Evolutionary conservation across 2,329 filamentous ascomycete genomes (phyloP), one percentile per base, ranked within the genome.

Genomic region (Colletotrichum horii): DNA sequence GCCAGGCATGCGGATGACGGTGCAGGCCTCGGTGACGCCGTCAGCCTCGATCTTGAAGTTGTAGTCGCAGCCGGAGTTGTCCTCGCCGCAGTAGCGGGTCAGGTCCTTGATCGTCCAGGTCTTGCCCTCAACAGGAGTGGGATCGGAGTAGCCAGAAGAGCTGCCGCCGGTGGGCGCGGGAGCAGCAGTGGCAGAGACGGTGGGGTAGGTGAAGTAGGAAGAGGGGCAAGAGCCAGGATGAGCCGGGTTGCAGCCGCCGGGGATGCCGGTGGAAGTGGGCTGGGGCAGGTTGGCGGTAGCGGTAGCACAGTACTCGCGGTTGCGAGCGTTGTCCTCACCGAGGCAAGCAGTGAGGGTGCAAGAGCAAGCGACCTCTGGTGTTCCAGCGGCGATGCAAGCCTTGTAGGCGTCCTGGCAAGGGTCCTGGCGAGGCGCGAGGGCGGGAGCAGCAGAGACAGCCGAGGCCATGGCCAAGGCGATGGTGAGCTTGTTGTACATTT

Each of bases 271-370:
- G 14, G 56, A 28, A 14, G 75, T 75, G 8, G 75, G 72, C 75
- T 66, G 24, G 26, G 72, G 48, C 38, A 75, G 68, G 72, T 65
- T 61, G 14, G 67, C 67, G 1, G 72, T 77, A 4, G 72, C 72
- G 19, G 14, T 69, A 69, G 72, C 67, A 9, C 75, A 77, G 64
- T 26, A 76, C 19, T 72, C 72, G 60, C 75, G 68, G 65, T 48
- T 56, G 36, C 75, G 75, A n/a, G 64, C 75, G 73, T 66, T 75
- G 52, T 77, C 75, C 38, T 77, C 73, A 36, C 75, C 75, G 3
- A 70, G 1, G 28, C 75, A 77, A 4, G 58, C 52, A 32, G 73
- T 58, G 15, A 76, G 66, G 8, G 58, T 66, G 73, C 75, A 77
- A 4, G 48, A 38, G 73, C 75, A 77, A 2, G 69, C 60, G 28